A percentile compares a stretch with the other conserved stretches of the same genome.
Conservation (phyloP, 1,139 yeast species). For the Casaregolazyma lundiana region DNA sequence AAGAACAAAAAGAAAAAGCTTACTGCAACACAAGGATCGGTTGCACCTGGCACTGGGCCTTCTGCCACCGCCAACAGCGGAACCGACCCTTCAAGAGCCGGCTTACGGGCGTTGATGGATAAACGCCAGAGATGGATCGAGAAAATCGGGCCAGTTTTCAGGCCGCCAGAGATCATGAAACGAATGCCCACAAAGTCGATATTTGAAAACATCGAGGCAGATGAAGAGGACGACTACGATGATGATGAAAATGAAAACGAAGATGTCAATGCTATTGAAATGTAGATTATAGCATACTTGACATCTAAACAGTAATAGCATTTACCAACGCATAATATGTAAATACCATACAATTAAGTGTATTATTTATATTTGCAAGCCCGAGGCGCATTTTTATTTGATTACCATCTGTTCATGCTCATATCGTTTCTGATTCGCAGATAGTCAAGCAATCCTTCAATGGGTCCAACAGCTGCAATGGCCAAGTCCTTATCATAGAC, state of each 20-base stretch:
- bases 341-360: neutral
- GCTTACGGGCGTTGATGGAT: slow-evolving; percentile 73
- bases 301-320: neutral
- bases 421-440: slow-evolving; percentile 45
- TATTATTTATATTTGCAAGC: neutral
- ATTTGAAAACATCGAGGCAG: slow-evolving; percentile 41
- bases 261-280: slow-evolving; percentile 9
- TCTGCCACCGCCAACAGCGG: slow-evolving; percentile 34
- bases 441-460: slow-evolving; percentile 58
- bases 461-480: slow-evolving; percentile 84
- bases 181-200: slow-evolving; percentile 66
- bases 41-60: slow-evolving; percentile 35
- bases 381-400: slow-evolving; percentile 5
- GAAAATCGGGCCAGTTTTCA: slow-evolving; percentile 81
- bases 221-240: slow-evolving; percentile 49
- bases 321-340: neutral
- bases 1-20: slow-evolving; percentile 62
- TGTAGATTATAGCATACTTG: slow-evolving; percentile 5
- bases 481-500: slow-evolving; percentile 78
- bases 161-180: slow-evolving; percentile 60
- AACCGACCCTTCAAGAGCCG: slow-evolving; percentile 45
- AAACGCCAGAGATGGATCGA: slow-evolving; percentile 86
- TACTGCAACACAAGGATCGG: slow-evolving; percentile 22
- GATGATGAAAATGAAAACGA: slow-evolving; percentile 41
- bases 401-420: slow-evolving; percentile 35